These are phyloP conservation scores for Globisporangium rhizosaccharum DNA, from an alignment of 352 stramenopile genomes.

Conservation along the genomic window DNA sequence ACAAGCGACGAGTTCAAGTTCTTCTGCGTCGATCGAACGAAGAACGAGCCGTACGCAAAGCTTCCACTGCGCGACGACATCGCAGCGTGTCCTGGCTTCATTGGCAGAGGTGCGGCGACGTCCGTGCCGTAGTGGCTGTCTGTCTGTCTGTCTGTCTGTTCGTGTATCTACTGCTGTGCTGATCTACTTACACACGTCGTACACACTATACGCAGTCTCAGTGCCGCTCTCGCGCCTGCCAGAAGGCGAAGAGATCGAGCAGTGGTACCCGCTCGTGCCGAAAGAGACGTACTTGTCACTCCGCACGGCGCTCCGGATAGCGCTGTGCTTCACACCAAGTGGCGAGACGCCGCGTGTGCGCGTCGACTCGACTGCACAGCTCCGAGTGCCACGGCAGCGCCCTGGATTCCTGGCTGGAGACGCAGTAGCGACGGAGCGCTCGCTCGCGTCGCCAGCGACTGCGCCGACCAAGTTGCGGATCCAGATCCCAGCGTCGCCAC, in stretches of 20 bases:
- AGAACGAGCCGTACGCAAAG: conserved; percentile 35
- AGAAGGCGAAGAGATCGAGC: conserved; percentile 76
- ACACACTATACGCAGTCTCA: conserved; percentile 23
- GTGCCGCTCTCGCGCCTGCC: conserved; percentile 61
- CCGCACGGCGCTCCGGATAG: conserved; percentile 62
- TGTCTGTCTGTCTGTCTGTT: background rate
- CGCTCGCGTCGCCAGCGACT: conserved; percentile 26
- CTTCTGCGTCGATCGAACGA: conserved; percentile 60
- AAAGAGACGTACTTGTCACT: conserved; percentile 43
- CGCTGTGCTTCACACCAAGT: conserved; percentile 58
- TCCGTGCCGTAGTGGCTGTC: background rate
- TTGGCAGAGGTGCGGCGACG: conserved; percentile 55
- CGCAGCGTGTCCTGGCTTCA: conserved; percentile 45
- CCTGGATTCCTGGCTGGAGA: conserved; percentile 4
- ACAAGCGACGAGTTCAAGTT: conserved; percentile 61
- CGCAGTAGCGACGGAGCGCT: conserved; percentile 21
- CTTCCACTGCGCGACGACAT: conserved; percentile 43
- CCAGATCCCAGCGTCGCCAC: conserved; percentile 7
- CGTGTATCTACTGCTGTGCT: background rate
- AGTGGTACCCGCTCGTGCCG: conserved; percentile 73
- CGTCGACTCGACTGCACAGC: conserved; percentile 17
- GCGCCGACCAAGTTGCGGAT: conserved; percentile 7
- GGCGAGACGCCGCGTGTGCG: conserved; percentile 17
- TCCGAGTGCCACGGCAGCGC: conserved; percentile 13
- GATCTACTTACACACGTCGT: background rate